These are phyloP conservation scores for Durusdinium trenchii DNA, from an alignment of 73 alveolate genomes.

Conservation along the genomic window DNA sequence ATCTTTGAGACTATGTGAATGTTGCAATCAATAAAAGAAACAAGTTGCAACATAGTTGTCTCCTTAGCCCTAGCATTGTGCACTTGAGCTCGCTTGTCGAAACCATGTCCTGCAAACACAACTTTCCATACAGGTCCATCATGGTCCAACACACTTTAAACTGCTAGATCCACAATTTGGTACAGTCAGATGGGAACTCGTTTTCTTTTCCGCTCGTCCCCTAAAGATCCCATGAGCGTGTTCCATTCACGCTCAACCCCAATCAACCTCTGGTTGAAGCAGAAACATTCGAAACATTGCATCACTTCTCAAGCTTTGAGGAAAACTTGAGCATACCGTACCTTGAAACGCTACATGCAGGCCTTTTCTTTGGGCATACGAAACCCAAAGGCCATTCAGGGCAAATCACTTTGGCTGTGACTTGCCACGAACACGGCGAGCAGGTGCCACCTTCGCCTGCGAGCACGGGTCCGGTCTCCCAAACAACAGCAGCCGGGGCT, in stretches of 20 bases:
- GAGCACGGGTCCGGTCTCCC: neutral
- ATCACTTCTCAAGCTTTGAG: neutral
- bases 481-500: neutral
- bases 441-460: neutral
- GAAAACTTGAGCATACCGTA: neutral
- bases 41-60: neutral
- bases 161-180: neutral
- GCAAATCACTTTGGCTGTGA: neutral
- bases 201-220: neutral
- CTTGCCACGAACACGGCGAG: constrained; percentile 1
- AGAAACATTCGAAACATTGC: neutral
- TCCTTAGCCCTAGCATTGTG: neutral
- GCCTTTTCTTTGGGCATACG: too few relatives aligned
- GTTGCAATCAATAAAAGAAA: neutral
- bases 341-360: too few relatives aligned
- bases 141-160: neutral
- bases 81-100: neutral
- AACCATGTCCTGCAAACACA: too few relatives aligned
- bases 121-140: neutral
- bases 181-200: neutral
- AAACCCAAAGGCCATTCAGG: neutral
- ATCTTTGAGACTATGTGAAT: too few relatives aligned
- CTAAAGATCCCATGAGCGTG: neutral
- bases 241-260: neutral
- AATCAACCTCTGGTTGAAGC: neutral